Percentiles rank a stretch among this genome's conserved stretches.
Evolutionary conservation across 345 rosid genomes (phyloP).

Genomic region (Hibiscus mutabilis): DNA sequence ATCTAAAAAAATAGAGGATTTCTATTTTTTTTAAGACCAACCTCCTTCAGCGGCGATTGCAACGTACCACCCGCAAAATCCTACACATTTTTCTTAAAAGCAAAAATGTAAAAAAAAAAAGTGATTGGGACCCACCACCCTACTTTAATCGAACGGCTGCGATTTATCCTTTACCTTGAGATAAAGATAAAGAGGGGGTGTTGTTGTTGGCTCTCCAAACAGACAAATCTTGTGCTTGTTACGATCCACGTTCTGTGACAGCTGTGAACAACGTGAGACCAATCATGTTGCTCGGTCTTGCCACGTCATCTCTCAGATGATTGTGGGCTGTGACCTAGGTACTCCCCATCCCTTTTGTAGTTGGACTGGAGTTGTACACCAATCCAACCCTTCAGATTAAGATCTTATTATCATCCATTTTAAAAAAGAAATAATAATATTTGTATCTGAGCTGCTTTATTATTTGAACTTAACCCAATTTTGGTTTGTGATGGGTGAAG

Average conservation of each 20-base stretch:
- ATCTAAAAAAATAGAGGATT: too few relatives aligned
- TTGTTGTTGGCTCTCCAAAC: not conserved
- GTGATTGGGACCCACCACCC: conserved; percentile 9
- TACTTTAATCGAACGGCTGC: conserved; percentile 32
- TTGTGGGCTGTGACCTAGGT: conserved; percentile 22
- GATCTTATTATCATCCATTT: not conserved
- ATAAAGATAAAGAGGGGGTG: not conserved
- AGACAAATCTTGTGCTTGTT: not conserved
- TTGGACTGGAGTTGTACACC: not conserved
- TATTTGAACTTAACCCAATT: too few relatives aligned
- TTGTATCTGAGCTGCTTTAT: too few relatives aligned
- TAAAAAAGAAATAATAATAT: too few relatives aligned
- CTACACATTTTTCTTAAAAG: too few relatives aligned
- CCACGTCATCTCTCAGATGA: conserved; percentile 41
- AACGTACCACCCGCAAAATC: conserved; percentile 41
- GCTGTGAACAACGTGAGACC: conserved; percentile 50
- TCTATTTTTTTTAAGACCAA: conserved; percentile 4
- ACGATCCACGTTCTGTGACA: conserved; percentile 29
- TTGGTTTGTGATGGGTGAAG: not conserved
- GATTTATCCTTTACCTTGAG: conserved; percentile 9
- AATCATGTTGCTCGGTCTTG: conserved; percentile 44
- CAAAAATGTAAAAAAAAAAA: too few relatives aligned
- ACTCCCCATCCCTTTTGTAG: not conserved
- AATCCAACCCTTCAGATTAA: not conserved
- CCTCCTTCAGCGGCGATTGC: conserved; percentile 19